These are phyloP conservation scores for Teratosphaeria zuluensis DNA, from an alignment of 2,329 filamentous ascomycete species.

Conservation along the genomic window DNA sequence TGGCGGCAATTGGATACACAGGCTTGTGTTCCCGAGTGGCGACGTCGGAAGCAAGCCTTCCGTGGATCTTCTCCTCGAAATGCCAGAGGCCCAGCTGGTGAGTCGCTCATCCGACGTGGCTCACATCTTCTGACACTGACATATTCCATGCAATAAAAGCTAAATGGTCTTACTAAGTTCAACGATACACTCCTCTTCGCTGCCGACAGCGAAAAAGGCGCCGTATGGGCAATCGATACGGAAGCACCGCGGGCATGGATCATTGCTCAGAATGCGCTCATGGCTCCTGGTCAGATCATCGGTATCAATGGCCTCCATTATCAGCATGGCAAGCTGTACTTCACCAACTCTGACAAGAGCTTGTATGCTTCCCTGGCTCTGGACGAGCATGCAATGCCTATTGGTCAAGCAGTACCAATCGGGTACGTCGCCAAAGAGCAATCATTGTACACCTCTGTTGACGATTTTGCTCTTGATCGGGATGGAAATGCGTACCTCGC, in stretches of 20 bases:
- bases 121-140: not conserved
- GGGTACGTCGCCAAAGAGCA: not conserved
- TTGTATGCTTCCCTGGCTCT: not conserved
- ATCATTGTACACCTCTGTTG: not conserved
- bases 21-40: not conserved
- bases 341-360: not conserved
- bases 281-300: not conserved
- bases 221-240: not conserved
- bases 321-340: not conserved
- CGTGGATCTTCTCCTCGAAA: not conserved
- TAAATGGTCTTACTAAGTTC: not conserved
- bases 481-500: not conserved
- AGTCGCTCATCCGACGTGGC: not conserved
- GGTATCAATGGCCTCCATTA: not conserved
- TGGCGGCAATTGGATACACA: not conserved
- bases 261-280: not conserved
- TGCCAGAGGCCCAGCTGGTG: not conserved
- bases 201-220: not conserved
- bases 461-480: not conserved
- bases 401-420: not conserved
- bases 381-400: not conserved
- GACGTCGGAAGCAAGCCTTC: not conserved
- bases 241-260: not conserved
- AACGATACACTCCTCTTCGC: not conserved
- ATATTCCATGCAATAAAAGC: not conserved